Evolutionary conservation across 306 rosid genomes (phyloP).

Genomic region (peach (Prunus persica)): DNA sequence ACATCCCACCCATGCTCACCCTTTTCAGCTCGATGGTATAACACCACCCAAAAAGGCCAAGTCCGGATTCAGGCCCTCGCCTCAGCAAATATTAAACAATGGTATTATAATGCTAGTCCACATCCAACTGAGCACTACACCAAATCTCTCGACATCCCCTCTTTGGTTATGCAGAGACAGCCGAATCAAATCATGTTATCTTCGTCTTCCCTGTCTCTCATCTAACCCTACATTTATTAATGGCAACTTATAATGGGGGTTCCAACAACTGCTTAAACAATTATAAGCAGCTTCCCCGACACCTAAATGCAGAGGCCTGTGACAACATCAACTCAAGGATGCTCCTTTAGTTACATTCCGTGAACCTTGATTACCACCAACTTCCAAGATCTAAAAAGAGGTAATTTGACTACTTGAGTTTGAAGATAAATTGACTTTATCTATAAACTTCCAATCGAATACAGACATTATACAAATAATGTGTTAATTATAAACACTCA

Average conservation of each 20-base stretch:
- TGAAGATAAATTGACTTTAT: not conserved
- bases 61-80: too few species aligned
- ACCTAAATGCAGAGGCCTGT: not conserved
- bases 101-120: not conserved
- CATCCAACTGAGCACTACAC: not conserved
- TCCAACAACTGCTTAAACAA: slow-evolving; percentile 2
- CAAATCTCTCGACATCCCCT: slow-evolving; percentile 13
- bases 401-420: not conserved
- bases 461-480: not conserved
- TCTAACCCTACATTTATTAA: slow-evolving; percentile 2
- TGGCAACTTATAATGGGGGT: not conserved
- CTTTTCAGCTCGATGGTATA: too few species aligned
- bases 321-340: not conserved
- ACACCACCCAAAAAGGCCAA: too few species aligned
- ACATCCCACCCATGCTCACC: too few species aligned
- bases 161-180: not conserved
- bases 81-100: not conserved
- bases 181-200: slow-evolving; percentile 10
- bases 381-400: not conserved
- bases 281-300: not conserved
- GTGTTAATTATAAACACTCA: not conserved
- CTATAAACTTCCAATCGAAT: not conserved
- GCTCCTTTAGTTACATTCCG: not conserved
- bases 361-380: slow-evolving; percentile 5
- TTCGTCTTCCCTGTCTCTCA: slow-evolving; percentile 39